phyloP scores from a whole-genome alignment of 78 protist genomes.

The Blattamonas nauphoetae region DNA sequence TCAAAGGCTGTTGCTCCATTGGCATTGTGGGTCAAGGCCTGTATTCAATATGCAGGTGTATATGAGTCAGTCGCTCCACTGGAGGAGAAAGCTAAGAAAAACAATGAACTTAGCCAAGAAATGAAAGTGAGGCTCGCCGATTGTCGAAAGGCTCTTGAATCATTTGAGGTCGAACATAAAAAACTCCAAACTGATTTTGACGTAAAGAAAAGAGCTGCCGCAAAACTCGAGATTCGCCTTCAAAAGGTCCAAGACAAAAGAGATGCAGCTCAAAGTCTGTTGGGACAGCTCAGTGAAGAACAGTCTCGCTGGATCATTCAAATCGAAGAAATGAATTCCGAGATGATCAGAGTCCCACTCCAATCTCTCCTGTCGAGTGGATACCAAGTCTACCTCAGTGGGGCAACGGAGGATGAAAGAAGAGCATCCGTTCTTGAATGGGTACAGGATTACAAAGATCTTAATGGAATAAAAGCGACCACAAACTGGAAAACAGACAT shows the following conservation, averaged over 20 bases:
- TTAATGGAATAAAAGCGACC: not conserved
- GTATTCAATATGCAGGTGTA: not conserved
- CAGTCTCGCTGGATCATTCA: not conserved
- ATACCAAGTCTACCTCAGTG: not conserved
- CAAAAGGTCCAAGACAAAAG: not conserved
- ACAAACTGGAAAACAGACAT: not conserved
- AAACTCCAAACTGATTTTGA: not conserved
- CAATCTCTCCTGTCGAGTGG: not conserved
- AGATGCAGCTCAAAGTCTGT: not conserved
- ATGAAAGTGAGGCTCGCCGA: not conserved
- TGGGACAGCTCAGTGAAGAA: not conserved
- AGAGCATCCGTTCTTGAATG: not conserved
- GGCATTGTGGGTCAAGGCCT: slow-evolving; percentile 14
- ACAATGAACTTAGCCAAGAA: not conserved
- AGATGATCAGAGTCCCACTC: not conserved
- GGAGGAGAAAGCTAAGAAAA: not conserved
- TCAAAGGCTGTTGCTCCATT: not conserved
- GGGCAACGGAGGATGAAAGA: not conserved
- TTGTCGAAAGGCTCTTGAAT: not conserved
- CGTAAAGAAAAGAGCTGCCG: not conserved
- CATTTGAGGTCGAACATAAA: not conserved
- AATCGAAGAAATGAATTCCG: not conserved
- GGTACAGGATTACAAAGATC: not conserved
- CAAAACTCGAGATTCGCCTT: not conserved
- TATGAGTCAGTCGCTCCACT: not conserved